A percentile compares a stretch with the other conserved stretches of the same genome.
phyloP scores from a whole-genome alignment of 495 filamentous ascomycete genomes.

The Jackrogersella multiformis region DNA sequence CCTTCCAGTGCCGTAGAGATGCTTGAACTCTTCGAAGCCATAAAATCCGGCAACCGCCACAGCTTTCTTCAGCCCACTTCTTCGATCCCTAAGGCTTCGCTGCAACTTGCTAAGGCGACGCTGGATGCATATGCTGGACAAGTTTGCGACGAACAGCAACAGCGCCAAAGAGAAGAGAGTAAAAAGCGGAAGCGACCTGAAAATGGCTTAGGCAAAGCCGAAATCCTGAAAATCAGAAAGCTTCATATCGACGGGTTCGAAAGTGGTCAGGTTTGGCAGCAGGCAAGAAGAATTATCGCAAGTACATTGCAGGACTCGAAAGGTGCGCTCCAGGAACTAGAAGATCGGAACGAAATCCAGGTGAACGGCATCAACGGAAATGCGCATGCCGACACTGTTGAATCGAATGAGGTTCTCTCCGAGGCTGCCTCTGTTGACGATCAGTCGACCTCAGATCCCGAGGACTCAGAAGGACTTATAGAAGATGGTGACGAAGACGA shows the following conservation, averaged over 20 bases:
- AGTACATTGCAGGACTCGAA: conserved; percentile 54
- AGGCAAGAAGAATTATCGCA: conserved; percentile 80
- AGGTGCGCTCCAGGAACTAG: conserved; percentile 60
- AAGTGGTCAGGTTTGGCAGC: conserved; percentile 91
- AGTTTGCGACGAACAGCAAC: conserved; percentile 70
- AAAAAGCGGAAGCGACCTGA: conserved; percentile 73
- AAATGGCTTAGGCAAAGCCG: conserved; percentile 44
- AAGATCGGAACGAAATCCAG: conserved; percentile 50
- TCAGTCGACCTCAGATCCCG: conserved; percentile 45
- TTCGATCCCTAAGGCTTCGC: conserved; percentile 68
- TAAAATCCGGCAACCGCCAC: conserved; percentile 60
- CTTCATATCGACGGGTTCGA: conserved; percentile 89
- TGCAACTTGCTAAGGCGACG: conserved; percentile 75
- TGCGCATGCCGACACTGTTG: conserved; percentile 44
- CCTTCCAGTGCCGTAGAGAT: conserved; percentile 49
- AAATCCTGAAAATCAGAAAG: conserved; percentile 73
- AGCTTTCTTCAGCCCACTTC: conserved; percentile 74
- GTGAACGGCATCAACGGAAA: conserved; percentile 26
- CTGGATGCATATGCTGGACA: conserved; percentile 78
- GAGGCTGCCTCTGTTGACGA: conserved; percentile 52
- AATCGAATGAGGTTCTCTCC: conserved; percentile 59
- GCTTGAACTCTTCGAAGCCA: conserved; percentile 58
- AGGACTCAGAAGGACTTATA: conserved; percentile 49
- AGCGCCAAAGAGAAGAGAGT: conserved; percentile 62
- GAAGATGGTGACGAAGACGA: conserved; percentile 59